Conservation (phyloP, 768 basidiomycete genomes). For the Agrocybe chaxingu region DNA sequence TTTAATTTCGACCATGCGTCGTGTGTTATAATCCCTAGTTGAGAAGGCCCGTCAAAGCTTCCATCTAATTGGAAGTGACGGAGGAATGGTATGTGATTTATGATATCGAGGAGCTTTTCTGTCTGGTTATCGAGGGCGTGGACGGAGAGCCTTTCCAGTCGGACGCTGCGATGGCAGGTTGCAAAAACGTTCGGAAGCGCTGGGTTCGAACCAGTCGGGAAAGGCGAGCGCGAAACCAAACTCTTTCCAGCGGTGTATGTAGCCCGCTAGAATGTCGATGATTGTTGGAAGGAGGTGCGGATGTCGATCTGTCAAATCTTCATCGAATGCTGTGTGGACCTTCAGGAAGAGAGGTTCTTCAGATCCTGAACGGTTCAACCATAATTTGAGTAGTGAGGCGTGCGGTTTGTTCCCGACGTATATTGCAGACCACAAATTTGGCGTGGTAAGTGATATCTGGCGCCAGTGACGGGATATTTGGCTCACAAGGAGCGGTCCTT, state of each 20-base stretch:
- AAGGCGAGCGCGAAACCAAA: too few relatives aligned
- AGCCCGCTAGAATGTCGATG: background rate
- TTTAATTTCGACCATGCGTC: background rate
- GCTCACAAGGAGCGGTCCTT: background rate
- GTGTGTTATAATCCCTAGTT: constrained; percentile 2
- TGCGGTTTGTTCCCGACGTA: background rate
- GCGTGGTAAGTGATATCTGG: background rate
- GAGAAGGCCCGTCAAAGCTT: background rate
- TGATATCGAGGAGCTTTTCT: background rate
- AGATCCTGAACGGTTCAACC: background rate
- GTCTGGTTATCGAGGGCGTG: too few relatives aligned
- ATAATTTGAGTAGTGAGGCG: background rate
- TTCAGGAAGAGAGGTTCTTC: background rate
- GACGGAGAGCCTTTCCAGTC: too few relatives aligned
- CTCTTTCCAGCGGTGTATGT: too few relatives aligned
- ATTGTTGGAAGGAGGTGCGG: background rate
- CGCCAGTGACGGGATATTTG: background rate
- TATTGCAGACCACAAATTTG: background rate
- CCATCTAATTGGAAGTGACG: background rate
- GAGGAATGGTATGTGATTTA: background rate
- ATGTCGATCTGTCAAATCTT: background rate
- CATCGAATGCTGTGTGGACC: background rate
- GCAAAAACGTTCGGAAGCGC: too few relatives aligned
- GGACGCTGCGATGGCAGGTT: too few relatives aligned
- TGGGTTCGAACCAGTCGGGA: too few relatives aligned